Base-by-base conservation (phyloP, 495 filamentous ascomycete species). In the Hypoxylon cercidicola region DNA sequence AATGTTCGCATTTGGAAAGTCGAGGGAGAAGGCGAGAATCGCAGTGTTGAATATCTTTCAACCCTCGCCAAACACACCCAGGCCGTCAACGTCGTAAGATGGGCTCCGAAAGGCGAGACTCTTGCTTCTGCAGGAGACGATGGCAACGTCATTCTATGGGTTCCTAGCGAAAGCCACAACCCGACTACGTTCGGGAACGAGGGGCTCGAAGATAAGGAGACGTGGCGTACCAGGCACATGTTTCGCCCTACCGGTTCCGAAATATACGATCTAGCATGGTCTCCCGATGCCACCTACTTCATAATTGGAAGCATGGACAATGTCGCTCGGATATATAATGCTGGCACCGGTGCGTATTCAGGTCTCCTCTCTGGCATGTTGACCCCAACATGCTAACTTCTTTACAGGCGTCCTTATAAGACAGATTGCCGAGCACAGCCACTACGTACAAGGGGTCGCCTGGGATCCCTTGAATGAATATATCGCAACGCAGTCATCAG, bases 221-320 rank as follows among this genome's bases (percentile, higher is more conserved):
- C 89, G 58, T 99, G 95, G 95, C 85, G 95, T 45, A 88, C 94
- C 47, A 99, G 95, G 78, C 92, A 97, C 71, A 98, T 98, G 95
- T 97, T 91, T 74, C 88, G 96, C 44, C 96, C 93, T 13, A 87
- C 88, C 21, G 93, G 92, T 0, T 89, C 91, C 0, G 95, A 98
- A 74, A 98, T 99, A 66, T 99, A 98, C 73, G 95, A 99, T 73
- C 79, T 99, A 58, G 95, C 95, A 39, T 99, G 95, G 95, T 97
- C 95, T 19, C 95, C 95, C 9, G 95, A 99, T 79, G 94, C 91
- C 19, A 83, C 90, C 25, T 97, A 93, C 78, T 96, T 98, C 79
- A 97, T 99, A 63, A 97, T 93, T 16, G 95, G 95, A 4, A 98
- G 96, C 76, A 98, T 97, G 93, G 95, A 99, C 77, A 99, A 99